Evolutionary conservation across 1,284 basidiomycete species (phyloP), one percentile per base, ranked within the genome.

Genomic region (Trichosporon ovoides): DNA sequence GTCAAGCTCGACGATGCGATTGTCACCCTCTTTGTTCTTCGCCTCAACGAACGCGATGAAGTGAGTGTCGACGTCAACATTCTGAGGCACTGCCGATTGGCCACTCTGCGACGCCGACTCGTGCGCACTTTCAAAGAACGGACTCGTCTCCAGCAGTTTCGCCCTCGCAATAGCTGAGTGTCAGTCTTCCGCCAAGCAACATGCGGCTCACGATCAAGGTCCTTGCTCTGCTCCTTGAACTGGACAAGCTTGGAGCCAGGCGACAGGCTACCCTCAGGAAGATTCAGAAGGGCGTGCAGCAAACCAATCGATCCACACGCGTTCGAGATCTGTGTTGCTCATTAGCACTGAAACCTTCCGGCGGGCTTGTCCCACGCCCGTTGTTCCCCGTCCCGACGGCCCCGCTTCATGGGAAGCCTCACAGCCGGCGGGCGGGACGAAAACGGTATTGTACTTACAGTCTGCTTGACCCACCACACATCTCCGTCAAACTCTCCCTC

Each of bases 291-390:
- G 4, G 88, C 84, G 70, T 95, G 91, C 13, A 95, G 79, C 9
- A 95, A 79, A 0, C 86, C 91, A 67, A 94, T 92, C 0, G 91
- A 92, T 2, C 91, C 91, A 68, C 91, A 94, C 0, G 91, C 91
- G 70, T 93, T 93, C 1, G 81, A 76, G 60, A 93, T 91, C 89
- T 91, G 56, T 2, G 3, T 31, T 14, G 20, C 10, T 14, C 18
- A 46, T 14, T 6, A 2, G 9, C 37, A 38, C 37, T 38, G 13
- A 12, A 9, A 10, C 11, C 3, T 1, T n/a, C 19, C n/a, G n/a
- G n/a, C n/a, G n/a, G n/a, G n/a, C n/a, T n/a, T n/a, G n/a, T n/a
- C n/a, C n/a, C n/a, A n/a, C n/a, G n/a, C n/a, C n/a, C n/a, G n/a
- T n/a, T n/a, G n/a, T n/a, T n/a, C n/a, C n/a, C n/a, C n/a, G n/a